These are phyloP conservation scores for Daldinia grandis DNA, from an alignment of 495 filamentous ascomycete genomes.

Conservation along the genomic window DNA sequence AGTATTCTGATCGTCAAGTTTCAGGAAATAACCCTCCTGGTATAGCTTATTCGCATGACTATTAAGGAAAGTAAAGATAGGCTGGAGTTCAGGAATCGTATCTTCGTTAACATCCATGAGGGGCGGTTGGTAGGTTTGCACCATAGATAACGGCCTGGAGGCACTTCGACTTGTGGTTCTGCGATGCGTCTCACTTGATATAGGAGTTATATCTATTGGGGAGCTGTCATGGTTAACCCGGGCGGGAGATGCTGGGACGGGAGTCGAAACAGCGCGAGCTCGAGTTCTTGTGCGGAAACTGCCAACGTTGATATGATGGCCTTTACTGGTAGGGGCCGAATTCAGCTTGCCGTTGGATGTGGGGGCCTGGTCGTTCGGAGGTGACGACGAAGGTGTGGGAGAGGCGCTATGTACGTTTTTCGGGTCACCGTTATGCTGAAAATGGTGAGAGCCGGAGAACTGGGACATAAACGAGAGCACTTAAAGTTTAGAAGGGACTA, in stretches of 20 bases:
- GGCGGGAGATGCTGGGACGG: constrained; percentile 45
- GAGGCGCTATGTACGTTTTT: constrained; percentile 49
- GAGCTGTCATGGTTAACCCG: constrained; percentile 49
- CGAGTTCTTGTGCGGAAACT: constrained; percentile 40
- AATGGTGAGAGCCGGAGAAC: constrained; percentile 54
- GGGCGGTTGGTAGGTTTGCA: constrained; percentile 87
- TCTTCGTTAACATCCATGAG: constrained; percentile 84
- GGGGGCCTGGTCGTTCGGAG: constrained; percentile 38
- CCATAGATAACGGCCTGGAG: constrained; percentile 66
- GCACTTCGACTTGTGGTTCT: constrained; percentile 44
- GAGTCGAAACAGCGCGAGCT: constrained; percentile 41
- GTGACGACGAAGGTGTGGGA: constrained; percentile 49
- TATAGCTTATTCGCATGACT: constrained; percentile 96
- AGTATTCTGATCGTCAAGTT: constrained; percentile 90
- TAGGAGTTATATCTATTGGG: constrained; percentile 36
- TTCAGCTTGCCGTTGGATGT: constrained; percentile 31
- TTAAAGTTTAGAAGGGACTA: constrained; percentile 38
- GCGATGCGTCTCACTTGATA: constrained; percentile 35
- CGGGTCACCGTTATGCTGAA: constrained; percentile 39
- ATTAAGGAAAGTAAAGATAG: constrained; percentile 93
- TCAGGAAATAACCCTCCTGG: constrained; percentile 96
- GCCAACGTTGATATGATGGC: constrained; percentile 41
- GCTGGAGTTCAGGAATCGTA: constrained; percentile 89
- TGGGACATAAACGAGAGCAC: constrained; percentile 69
- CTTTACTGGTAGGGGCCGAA: constrained; percentile 37